Base-by-base conservation (phyloP, 306 rosid species). In the Pachyrhizus erosus region DNA sequence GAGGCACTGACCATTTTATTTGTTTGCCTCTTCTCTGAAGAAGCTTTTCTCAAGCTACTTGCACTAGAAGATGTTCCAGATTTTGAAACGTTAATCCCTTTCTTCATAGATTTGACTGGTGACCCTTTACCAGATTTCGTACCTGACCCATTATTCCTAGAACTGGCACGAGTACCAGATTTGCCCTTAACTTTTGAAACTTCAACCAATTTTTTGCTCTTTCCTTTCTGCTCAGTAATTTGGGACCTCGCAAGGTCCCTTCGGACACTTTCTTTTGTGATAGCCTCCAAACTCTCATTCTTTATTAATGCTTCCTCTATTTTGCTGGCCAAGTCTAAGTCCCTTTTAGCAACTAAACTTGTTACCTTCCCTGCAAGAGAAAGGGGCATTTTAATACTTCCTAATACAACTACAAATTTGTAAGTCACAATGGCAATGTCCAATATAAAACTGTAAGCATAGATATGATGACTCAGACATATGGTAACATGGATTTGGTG, bases 221-320 rank as follows among this genome's bases (percentile, higher is more conserved):
- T 89, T 11, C 87, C 91, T 52, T 87, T 89, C 77, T 72, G 94
- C 87, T 75, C 91, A 12, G 90, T 84, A 84, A 90, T 90, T 71
- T 79, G 89, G 40, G 87, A 76, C 80, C 98, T 88, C 17, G 90
- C 92, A 70, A 61, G 49, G 70, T 93, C 97, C 84, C 92, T 93
- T 37, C 86, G 81, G 65, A 92, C 89, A 60, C 87, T 88, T 51
- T 92, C 94, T 76, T 83, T 84, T 31, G 91, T 91, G 43, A 96
- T 91, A 55, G 91, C 90, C 52, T 96, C 99, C 87, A 96, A 88
- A 83, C 98, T 92, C 86, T 96, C 99, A 21, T 96, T 96, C 85
- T 91, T 93, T 86, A 83, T 88, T 52, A 96, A 78, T n/a, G 99
- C 98, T 85, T 92, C 97, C 84, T 93, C 99, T n/a, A 96, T 92